Evolutionary conservation across 371 early-diverging fungal species (phyloP).

Genomic region (Dichotomocladium elegans): DNA sequence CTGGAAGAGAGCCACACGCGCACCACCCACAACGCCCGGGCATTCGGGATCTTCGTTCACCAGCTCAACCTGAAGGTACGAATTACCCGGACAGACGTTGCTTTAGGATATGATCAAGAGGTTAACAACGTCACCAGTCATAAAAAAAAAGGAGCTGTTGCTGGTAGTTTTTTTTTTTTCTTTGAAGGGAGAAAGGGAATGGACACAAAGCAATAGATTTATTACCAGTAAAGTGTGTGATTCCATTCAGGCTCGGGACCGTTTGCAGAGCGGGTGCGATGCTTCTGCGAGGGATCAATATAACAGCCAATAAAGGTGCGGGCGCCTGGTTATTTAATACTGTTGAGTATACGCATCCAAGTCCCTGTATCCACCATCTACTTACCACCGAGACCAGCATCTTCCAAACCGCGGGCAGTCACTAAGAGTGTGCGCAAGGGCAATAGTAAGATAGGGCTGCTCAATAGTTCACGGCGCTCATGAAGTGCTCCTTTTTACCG

Average conservation of each 20-base stretch:
- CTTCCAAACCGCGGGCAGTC: constrained; percentile 10
- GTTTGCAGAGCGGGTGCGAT: constrained; percentile 29
- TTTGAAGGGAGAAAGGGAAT: not conserved
- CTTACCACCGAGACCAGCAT: constrained; percentile 9
- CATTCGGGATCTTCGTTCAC: constrained; percentile 31
- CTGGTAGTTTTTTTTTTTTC: not conserved
- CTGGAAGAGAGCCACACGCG: constrained; percentile 13
- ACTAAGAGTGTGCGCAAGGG: too few relatives aligned
- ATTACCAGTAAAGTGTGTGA: constrained; percentile 29
- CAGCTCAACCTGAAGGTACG: constrained; percentile 23
- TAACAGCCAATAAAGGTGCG: constrained; percentile 35
- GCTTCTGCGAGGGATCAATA: constrained; percentile 32
- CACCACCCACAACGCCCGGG: constrained; percentile 32
- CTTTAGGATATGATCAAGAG: constrained; percentile 5
- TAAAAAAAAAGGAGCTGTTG: not conserved
- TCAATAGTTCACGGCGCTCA: not conserved
- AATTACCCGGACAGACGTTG: constrained; percentile 15
- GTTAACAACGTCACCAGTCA: not conserved
- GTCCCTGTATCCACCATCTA: not conserved
- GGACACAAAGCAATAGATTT: not conserved
- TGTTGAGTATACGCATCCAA: not conserved
- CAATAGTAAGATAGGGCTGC: too few relatives aligned
- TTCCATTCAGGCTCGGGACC: constrained; percentile 38
- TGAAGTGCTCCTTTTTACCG: not conserved
- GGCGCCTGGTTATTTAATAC: constrained; percentile 9